Evolutionary conservation across 768 basidiomycete species (phyloP), one percentile per base, ranked within the genome.

Genomic region (Cystobasidium ongulense): DNA sequence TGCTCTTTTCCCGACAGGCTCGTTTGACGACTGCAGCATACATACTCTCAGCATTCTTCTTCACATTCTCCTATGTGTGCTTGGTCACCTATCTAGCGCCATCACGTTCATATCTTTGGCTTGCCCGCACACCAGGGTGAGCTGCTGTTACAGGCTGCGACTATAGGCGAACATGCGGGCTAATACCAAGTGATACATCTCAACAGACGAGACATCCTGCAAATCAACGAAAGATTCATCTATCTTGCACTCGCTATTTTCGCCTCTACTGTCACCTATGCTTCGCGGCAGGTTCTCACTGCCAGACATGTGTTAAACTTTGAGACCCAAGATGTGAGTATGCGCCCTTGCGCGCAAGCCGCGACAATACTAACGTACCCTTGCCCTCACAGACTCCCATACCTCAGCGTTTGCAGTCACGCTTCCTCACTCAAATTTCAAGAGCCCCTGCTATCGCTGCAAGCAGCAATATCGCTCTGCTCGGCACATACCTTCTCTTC

Each of bases 401-500:
- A 5, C 68, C 68, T 1, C 33, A 46, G n/a, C 50, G 68, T 11
- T 23, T 71, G 17, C 68, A 71, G 27, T 31, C 15, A 25, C 50
- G 68, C 17, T 21, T 71, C n/a, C 18, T 35, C 4, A 5, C 27
- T 15, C 52, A 59, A 1, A 11, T 71, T 1, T 35, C 25, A 7
- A 17, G 33, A 11, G 11, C 59, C 3, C 68, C 68, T 11, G 7
- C 68, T 11, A 46, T 57, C 15, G 31, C 68, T 2, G 68, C 53
- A 7, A 29, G 50, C 53, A 18, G 31, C 68, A 71, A 71, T 59
- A 27, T 71, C 33, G 35, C 68, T 11, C 38, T 71, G 17, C 68
- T 71, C 27, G 68, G 68, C 68, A 13, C 38, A 11, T 71, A 71
- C 54, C 68, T 71, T 43, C 68, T 71, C 68, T 57, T 54, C 33